Percentiles rank a stretch among this genome's conserved stretches.
phyloP scores from a whole-genome alignment of 331 rosid genomes.

The Erythrophleum ivorense region DNA sequence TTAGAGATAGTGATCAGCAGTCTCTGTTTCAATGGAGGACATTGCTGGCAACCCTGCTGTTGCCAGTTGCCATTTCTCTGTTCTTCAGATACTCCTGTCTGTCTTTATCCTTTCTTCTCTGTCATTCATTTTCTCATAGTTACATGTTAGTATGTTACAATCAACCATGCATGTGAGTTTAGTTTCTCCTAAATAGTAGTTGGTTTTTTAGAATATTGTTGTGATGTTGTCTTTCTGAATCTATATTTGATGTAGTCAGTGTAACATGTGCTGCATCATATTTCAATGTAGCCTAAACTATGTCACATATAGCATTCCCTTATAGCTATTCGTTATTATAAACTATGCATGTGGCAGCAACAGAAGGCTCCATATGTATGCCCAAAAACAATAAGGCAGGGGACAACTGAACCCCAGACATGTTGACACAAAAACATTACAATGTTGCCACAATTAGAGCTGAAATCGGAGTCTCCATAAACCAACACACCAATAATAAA shows the following conservation, averaged over 20 bases:
- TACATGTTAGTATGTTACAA: neutral
- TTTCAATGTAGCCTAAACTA: neutral
- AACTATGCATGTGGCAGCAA: neutral
- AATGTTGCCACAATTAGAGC: neutral
- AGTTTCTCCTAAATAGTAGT: neutral
- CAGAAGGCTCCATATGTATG: no score
- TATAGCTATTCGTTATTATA: no score
- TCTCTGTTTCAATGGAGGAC: neutral
- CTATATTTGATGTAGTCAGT: neutral
- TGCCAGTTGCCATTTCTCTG: neutral
- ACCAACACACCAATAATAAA: neutral
- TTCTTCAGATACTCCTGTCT: neutral
- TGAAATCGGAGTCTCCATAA: slow-evolving; percentile 11
- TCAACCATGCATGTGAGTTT: no score
- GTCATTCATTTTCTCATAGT: neutral
- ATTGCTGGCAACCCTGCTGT: neutral
- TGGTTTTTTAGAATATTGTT: neutral
- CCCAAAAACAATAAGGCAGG: no score
- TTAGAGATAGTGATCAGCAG: neutral
- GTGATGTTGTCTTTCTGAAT: neutral
- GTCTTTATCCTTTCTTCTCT: neutral
- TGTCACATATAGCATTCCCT: no score
- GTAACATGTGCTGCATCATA: neutral
- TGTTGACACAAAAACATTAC: neutral
- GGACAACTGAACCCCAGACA: neutral